Evolutionary conservation across 805 yeast genomes (phyloP), one percentile per base, ranked within the genome.

Genomic region (Candida maris): DNA sequence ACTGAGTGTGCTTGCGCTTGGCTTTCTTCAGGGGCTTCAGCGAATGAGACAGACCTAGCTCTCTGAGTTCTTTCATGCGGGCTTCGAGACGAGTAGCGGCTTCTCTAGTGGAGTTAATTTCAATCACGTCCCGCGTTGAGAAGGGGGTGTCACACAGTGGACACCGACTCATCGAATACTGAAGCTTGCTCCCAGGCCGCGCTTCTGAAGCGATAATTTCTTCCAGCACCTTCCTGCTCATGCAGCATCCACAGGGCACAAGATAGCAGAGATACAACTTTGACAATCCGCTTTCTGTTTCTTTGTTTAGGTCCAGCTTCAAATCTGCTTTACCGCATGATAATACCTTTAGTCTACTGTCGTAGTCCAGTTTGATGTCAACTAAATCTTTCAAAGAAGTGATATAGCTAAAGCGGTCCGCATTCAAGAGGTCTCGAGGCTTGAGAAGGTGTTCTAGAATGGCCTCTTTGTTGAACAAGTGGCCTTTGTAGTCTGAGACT

Each of bases 401-500:
- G 13, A 75, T 62, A 45, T 70, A 71, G 3, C 46, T 35, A 14
- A 52, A 46, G 5, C 19, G 27, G 9, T 23, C 44, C 39, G 32
- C 57, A n/a, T 17, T 7, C 8, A 16, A 30, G 19, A 20, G 49
- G 10, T 19, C 30, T 17, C 59, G 62, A 25, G 55, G 54, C 9
- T 64, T 60, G 3, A 83, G 45, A 4, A 87, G 52, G 52, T 70
- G 67, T 48, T 81, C 81, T 5, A 87, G 50, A 0, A 84, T 54
- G 19, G 78, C 59, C 39, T 78, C 84, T 42, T 83, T 84, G 45
- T 80, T 75, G 56, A 71, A 83, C 4, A 87, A 50, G 20, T 65
- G 54, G 0, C 96, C 96, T 33, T 62, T 62, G 52, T 67, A 79
- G 57, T 87, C 95, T 22, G 85, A 72, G 2, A 82, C 81, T 2